phyloP scores from a whole-genome alignment of 192 early-diverging fungal species.

The Haplosporangium gracile region DNA sequence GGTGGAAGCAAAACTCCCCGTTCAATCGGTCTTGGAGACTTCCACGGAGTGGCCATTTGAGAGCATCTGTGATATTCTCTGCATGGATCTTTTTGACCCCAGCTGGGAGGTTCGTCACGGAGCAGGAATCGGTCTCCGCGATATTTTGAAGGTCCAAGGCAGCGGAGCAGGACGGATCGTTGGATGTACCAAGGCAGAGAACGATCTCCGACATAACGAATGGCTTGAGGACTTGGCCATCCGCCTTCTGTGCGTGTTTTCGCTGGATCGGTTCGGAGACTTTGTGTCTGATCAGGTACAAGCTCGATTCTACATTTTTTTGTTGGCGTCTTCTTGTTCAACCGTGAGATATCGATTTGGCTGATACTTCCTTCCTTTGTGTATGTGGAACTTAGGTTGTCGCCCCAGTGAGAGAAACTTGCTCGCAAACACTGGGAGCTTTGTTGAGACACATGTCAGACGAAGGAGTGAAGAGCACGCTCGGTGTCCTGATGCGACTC shows the following conservation, averaged over 20 bases:
- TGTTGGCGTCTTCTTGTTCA: neutral
- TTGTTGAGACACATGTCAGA: slow-evolving; percentile 73
- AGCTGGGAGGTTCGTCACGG: slow-evolving; percentile 96
- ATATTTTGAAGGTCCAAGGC: slow-evolving; percentile 90
- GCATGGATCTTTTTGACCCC: slow-evolving; percentile 74
- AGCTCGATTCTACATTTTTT: neutral
- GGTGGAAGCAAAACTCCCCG: slow-evolving; percentile 75
- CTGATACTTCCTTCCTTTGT: neutral
- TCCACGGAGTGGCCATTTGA: slow-evolving; percentile 69
- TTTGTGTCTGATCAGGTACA: slow-evolving; percentile 91
- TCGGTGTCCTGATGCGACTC: slow-evolving; percentile 77
- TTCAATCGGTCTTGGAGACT: slow-evolving; percentile 45
- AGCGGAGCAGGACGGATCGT: slow-evolving; percentile 80
- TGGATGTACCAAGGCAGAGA: slow-evolving; percentile 67
- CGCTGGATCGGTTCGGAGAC: slow-evolving; percentile 96
- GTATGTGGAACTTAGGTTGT: slow-evolving; percentile 69
- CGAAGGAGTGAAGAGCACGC: slow-evolving; percentile 69
- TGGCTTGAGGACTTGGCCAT: slow-evolving; percentile 92
- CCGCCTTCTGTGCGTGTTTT: slow-evolving; percentile 93
- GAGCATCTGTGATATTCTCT: slow-evolving; percentile 68
- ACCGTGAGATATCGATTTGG: neutral
- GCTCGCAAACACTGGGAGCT: slow-evolving; percentile 85
- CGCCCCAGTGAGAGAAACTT: slow-evolving; percentile 96
- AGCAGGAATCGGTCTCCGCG: slow-evolving; percentile 93
- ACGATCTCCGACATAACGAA: slow-evolving; percentile 75